Evolutionary conservation across 768 basidiomycete species (phyloP), one percentile per base, ranked within the genome.

Genomic region (Daedaleopsis nitida): DNA sequence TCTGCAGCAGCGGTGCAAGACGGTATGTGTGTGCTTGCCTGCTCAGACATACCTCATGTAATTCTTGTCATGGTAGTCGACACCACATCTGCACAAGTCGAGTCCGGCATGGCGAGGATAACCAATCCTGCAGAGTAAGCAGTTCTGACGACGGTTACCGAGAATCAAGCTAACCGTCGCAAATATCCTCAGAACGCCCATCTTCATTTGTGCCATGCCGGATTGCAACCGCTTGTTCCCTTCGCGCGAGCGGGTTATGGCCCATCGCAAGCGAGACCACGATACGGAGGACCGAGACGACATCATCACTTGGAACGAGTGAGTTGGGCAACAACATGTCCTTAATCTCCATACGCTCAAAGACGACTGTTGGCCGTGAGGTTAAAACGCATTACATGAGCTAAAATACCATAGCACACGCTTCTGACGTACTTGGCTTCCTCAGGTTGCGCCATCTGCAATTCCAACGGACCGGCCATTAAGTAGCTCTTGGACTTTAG

Each of bases 301-400:
- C 51, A 84, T 91, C 38, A 81, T 92, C 59, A 91, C 85, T 12
- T 92, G 91, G 91, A 91, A 92, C 66, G 80, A 83, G 70, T 82
- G 54, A 63, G n/a, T n/a, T n/a, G n/a, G n/a, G n/a, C n/a, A n/a
- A n/a, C n/a, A n/a, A n/a, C n/a, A n/a, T n/a, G n/a, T n/a, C n/a
- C n/a, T n/a, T 32, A 32, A 32, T 32, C 27, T 7, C 27, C 27
- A 32, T 32, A 32, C 27, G 27, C 27, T 32, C 27, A 32, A 32
- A 32, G 27, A 32, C 27, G 27, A 32, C 27, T 32, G 27, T 32
- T 32, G 27, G 27, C 27, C n/a, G n/a, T n/a, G n/a, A n/a, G n/a
- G n/a, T n/a, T n/a, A 32, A 7, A 32, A 32, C 27, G 27, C 27
- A 32, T 3, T 32, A 32, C 27, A 32, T 32, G 4, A 32, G 27